These are phyloP conservation scores for Colletotrichum theobromicola DNA, from an alignment of 2,329 filamentous ascomycete genomes.

Conservation along the genomic window DNA sequence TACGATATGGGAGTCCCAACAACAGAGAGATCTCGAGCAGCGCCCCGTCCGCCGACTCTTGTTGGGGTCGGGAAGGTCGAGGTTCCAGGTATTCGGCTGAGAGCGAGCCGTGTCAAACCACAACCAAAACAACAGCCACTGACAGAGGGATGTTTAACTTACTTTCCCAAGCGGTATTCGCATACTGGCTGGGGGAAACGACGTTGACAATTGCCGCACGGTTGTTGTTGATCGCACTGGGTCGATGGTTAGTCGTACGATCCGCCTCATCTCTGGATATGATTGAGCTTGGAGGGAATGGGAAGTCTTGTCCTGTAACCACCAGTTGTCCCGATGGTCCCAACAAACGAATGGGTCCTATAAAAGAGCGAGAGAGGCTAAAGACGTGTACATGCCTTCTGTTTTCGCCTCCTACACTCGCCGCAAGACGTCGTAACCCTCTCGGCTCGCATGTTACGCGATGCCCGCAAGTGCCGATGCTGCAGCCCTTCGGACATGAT, in stretches of 20 bases:
- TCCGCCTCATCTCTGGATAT: neutral
- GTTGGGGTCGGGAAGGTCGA: conserved; percentile 8
- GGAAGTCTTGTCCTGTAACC: neutral
- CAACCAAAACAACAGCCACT: neutral
- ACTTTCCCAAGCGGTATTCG: conserved; percentile 45
- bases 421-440: conserved; percentile 50
- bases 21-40: conserved; percentile 10
- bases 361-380: neutral
- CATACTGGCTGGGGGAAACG: conserved; percentile 57
- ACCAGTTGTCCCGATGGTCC: neutral
- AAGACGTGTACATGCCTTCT: conserved; percentile 45
- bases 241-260: neutral
- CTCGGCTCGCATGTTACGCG: conserved; percentile 31
- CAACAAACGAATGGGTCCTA: neutral
- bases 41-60: neutral
- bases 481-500: conserved; percentile 41
- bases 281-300: neutral
- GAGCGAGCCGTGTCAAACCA: neutral
- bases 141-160: neutral
- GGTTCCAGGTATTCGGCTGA: conserved; percentile 13
- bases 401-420: conserved; percentile 57
- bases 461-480: conserved; percentile 29
- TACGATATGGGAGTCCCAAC: conserved; percentile 23
- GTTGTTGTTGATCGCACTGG: conserved; percentile 59
- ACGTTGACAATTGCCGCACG: conserved; percentile 58